Evolutionary conservation across 2,329 filamentous ascomycete genomes (phyloP).

Genomic region (Thielaviopsis ethacetica): DNA sequence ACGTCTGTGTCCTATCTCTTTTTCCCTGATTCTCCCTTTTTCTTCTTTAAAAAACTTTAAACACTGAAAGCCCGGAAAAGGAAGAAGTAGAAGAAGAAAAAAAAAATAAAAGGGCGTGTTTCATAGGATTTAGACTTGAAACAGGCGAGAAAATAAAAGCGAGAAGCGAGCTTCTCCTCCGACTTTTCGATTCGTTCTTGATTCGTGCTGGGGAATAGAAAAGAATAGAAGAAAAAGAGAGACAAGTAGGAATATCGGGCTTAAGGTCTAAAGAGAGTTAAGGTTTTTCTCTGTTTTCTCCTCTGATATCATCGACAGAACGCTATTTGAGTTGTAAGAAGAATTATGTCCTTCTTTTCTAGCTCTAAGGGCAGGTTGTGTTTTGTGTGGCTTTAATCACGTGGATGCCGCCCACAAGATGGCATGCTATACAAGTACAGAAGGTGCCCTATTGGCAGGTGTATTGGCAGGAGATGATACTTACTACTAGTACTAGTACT

Average conservation of each 20-base stretch:
- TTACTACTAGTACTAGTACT: too few species aligned
- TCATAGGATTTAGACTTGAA: conserved; percentile 1
- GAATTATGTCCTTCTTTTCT: too few species aligned
- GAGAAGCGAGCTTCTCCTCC: neutral
- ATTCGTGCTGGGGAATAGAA: neutral
- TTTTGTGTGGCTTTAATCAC: neutral
- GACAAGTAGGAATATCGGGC: too few species aligned
- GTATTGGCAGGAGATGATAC: too few species aligned
- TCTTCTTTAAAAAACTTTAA: neutral
- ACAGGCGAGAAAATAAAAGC: neutral
- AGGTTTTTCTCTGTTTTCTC: neutral
- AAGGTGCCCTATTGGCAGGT: too few species aligned
- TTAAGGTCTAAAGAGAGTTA: neutral
- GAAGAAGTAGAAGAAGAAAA: too few species aligned
- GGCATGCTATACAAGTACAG: neutral
- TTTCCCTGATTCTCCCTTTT: neutral
- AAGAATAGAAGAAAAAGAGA: neutral
- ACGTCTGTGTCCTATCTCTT: neutral
- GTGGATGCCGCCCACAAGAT: neutral
- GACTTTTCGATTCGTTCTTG: too few species aligned
- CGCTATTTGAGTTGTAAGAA: neutral
- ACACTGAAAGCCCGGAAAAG: neutral
- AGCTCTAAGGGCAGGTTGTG: neutral
- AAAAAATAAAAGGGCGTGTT: neutral
- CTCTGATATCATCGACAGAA: neutral